These are phyloP conservation scores for Lyophyllum shimeji DNA, from an alignment of 768 basidiomycete species.

Conservation along the genomic window DNA sequence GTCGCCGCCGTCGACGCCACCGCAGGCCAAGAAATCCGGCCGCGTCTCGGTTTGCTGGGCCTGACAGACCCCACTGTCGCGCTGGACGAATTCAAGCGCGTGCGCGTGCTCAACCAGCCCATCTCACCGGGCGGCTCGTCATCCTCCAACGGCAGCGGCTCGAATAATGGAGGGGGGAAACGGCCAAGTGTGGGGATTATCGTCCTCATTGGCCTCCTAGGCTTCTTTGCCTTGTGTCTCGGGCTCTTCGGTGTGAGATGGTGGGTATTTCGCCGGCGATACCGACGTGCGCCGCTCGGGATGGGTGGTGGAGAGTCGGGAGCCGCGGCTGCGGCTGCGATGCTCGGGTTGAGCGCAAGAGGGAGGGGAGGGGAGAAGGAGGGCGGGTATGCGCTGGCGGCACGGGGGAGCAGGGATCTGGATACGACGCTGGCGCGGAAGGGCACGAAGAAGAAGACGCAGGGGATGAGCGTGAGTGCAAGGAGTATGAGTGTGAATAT, in stretches of 20 bases:
- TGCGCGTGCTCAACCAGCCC: conserved; percentile 66
- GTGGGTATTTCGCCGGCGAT: conserved; percentile 42
- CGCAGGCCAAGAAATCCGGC: conserved; percentile 21
- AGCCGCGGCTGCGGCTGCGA: neutral
- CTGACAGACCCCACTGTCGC: conserved; percentile 65
- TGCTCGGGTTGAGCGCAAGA: neutral
- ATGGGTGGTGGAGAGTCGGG: neutral
- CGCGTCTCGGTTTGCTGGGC: conserved; percentile 59
- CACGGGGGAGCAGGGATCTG: conserved; percentile 17
- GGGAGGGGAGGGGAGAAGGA: conserved; percentile 13
- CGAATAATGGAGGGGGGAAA: conserved; percentile 23
- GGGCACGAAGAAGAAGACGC: neutral
- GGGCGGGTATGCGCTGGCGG: conserved; percentile 37
- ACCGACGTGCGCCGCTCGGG: conserved; percentile 13
- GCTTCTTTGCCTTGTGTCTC: conserved; percentile 58
- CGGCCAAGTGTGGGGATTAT: conserved; percentile 59
- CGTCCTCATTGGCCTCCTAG: conserved; percentile 57
- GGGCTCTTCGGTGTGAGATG: conserved; percentile 56
- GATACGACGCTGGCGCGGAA: no score
- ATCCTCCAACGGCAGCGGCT: neutral
- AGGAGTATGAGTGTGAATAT: no score
- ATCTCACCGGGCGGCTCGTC: conserved; percentile 26
- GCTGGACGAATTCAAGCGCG: conserved; percentile 64
- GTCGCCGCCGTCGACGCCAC: no score
- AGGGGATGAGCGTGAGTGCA: neutral